phyloP scores from a whole-genome alignment of 176 grass and related monocot species.

The Thalia dealbata region DNA sequence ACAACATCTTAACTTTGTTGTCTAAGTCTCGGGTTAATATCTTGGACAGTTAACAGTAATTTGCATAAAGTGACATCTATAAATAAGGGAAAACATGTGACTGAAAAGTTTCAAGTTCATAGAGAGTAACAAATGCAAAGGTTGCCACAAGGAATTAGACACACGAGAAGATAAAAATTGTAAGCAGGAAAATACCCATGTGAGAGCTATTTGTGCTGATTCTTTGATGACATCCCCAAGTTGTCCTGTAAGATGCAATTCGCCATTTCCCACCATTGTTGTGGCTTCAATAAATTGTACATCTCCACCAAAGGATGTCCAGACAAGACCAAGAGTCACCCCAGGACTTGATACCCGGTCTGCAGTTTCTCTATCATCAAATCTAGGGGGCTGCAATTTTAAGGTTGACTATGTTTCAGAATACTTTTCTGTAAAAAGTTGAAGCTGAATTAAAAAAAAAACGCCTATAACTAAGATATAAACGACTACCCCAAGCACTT shows the following conservation, averaged over 20 bases:
- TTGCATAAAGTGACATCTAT: background rate
- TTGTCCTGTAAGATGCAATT: slow-evolving; percentile 94
- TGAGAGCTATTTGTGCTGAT: slow-evolving; percentile 93
- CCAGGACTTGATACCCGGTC: slow-evolving; percentile 81
- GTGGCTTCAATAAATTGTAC: slow-evolving; percentile 95
- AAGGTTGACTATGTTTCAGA: slow-evolving; percentile 4
- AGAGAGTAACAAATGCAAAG: background rate
- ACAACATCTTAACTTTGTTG: background rate
- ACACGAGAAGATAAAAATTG: background rate
- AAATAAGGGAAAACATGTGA: no score
- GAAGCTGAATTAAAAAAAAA: background rate
- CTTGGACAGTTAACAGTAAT: background rate
- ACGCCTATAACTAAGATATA: background rate
- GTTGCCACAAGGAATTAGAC: background rate
- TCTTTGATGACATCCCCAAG: slow-evolving; percentile 99
- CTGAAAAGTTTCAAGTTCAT: background rate
- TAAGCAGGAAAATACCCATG: slow-evolving; percentile 57
- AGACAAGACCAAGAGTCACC: slow-evolving; percentile 84
- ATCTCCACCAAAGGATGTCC: slow-evolving; percentile 90
- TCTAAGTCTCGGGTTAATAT: no score
- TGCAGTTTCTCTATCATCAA: slow-evolving; percentile 78
- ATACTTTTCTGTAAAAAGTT: background rate
- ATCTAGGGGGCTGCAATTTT: slow-evolving; percentile 71
- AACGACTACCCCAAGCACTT: slow-evolving; percentile 87
- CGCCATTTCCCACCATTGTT: slow-evolving; percentile 88